These are phyloP conservation scores for Aspergillus spinulosporus DNA, from an alignment of 2,329 filamentous ascomycete species.

Conservation along the genomic window DNA sequence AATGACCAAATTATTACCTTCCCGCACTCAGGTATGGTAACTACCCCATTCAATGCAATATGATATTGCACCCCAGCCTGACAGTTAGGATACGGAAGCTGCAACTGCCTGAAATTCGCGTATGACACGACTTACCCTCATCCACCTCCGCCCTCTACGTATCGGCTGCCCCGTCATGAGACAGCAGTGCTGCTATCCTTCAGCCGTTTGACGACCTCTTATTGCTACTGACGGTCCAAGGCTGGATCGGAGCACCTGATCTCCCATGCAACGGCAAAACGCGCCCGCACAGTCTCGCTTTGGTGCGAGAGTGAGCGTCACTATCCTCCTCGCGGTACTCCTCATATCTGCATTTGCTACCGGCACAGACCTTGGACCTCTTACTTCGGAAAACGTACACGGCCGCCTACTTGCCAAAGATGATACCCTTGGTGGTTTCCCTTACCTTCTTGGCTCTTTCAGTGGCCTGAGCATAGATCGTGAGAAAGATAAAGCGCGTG, in stretches of 20 bases:
- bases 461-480: constrained; percentile 35
- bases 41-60: neutral
- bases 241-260: constrained; percentile 6
- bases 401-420: constrained; percentile 49
- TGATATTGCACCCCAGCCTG: neutral
- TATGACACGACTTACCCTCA: constrained; percentile 6
- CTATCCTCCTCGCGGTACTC: constrained; percentile 61
- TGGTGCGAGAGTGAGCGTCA: constrained; percentile 64
- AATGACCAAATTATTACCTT: no score
- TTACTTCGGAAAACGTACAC: constrained; percentile 46
- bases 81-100: neutral
- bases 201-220: neutral
- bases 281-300: constrained; percentile 72
- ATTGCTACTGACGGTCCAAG: neutral
- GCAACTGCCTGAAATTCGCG: neutral
- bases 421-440: constrained; percentile 25
- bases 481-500: constrained; percentile 17
- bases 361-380: constrained; percentile 56
- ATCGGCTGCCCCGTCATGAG: constrained; percentile 18
- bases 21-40: no score
- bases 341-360: constrained; percentile 63
- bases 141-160: constrained; percentile 12
- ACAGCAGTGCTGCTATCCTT: constrained; percentile 7
- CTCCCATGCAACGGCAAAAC: constrained; percentile 52
- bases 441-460: constrained; percentile 31